Conservation (phyloP, 306 rosid genomes). For the Malus domestica region DNA sequence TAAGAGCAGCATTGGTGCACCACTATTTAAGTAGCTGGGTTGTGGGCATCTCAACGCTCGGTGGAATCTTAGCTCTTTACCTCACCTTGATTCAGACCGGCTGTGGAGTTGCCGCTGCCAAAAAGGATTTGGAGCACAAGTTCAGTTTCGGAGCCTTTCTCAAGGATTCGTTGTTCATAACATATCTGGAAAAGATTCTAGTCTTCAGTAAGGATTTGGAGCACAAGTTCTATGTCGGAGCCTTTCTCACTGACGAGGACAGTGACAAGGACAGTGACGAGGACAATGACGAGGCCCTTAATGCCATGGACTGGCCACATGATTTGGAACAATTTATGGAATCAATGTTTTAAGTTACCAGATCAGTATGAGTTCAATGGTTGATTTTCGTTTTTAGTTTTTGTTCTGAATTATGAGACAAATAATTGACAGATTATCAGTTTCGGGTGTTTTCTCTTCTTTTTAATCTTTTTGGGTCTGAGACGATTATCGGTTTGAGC, state of each 20-base stretch:
- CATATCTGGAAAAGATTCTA: background rate
- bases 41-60: conserved; percentile 34
- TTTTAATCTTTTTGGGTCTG: background rate
- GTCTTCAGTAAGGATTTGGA: background rate
- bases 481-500: background rate
- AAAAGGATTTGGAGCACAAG: fast-evolving
- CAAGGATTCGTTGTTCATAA: background rate
- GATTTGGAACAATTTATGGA: background rate
- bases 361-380: background rate
- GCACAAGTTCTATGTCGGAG: too few relatives aligned
- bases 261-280: background rate
- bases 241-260: too few relatives aligned
- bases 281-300: background rate
- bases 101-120: background rate
- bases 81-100: conserved; percentile 29
- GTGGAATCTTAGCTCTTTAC: conserved; percentile 28
- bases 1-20: conserved; percentile 23
- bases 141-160: background rate
- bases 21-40: conserved; percentile 36
- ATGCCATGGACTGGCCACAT: background rate
- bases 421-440: background rate
- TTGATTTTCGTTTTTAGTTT: too few relatives aligned
- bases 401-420: background rate
- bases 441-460: background rate
- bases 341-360: background rate